A percentile compares a stretch with the other conserved stretches of the same genome.
Conservation (phyloP, 148 eudicot species). For the Selenicereus undatus region DNA sequence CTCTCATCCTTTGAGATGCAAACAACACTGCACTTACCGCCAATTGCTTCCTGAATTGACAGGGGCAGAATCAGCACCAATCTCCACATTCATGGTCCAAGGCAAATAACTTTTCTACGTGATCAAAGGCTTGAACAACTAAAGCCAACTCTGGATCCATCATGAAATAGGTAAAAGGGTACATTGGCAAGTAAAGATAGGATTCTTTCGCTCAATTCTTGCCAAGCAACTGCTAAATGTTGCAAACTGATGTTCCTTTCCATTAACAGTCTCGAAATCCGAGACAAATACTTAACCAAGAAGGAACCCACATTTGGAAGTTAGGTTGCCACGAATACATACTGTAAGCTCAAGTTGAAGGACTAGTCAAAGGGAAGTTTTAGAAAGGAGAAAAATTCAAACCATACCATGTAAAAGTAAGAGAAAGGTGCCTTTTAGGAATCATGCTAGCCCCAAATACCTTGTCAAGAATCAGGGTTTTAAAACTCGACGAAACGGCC, state of each 20-base stretch:
- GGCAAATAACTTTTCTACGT: neutral
- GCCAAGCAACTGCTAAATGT: neutral
- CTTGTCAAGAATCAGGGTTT: too few relatives aligned
- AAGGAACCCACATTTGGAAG: neutral
- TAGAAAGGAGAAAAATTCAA: too few relatives aligned
- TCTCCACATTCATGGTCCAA: slow-evolving; percentile 8
- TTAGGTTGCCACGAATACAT: neutral
- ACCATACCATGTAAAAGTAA: too few relatives aligned
- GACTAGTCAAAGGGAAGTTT: too few relatives aligned
- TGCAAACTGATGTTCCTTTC: neutral
- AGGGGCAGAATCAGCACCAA: slow-evolving; percentile 30
- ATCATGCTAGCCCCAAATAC: too few relatives aligned
- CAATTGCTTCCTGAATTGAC: slow-evolving; percentile 63
- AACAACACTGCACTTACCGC: slow-evolving; percentile 70
- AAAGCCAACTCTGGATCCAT: neutral
- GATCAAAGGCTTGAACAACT: neutral
- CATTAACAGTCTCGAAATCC: neutral
- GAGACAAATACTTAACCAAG: neutral
- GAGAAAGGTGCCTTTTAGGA: too few relatives aligned
- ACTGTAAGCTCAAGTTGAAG: too few relatives aligned
- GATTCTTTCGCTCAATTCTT: neutral
- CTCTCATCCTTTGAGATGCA: slow-evolving; percentile 66
- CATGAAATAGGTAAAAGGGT: neutral
- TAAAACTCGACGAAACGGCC: too few relatives aligned
- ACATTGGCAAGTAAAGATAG: neutral